Evolutionary conservation across 2,329 filamentous ascomycete genomes (phyloP), one percentile per base, ranked within the genome.

Genomic region (Fusarium vanettenii): DNA sequence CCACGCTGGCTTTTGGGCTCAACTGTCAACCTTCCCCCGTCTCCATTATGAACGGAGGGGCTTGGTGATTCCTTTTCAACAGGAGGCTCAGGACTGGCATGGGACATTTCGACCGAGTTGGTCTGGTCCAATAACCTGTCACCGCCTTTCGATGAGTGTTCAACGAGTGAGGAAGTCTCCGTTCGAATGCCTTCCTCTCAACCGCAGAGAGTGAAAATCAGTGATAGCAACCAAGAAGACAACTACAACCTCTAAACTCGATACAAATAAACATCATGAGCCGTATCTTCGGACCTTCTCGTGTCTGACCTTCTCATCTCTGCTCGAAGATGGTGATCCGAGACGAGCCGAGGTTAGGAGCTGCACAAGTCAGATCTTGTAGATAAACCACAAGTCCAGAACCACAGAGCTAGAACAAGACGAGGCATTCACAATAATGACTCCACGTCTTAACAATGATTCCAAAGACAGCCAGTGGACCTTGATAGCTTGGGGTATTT

Each of bases 401-500:
- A 10, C n/a, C 39, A 45, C 20, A 25, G 5, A n/a, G 8, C 45
- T 18, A 27, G 16, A 18, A 57, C 11, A 31, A 25, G 5, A 20
- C n/a, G 14, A 52, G 48, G 27, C 14, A 52, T n/a, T 29, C 25
- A n/a, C 9, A 3, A 48, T 50, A 31, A 52, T 31, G 27, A n/a
- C n/a, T n/a, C 45, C 45, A 50, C 29, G 16, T 9, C 4, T 13
- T n/a, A 2, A 29, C 13, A 2, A 50, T 50, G 25, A 29, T 50
- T 50, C 25, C 45, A 50, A 50, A 29, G 20, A 45, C 20, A 2
- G 2, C 4, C 43, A 18, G 22, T 31, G 48, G 25, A 52, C 48
- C 27, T 52, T 52, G 48, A 52, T 52, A 52, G 27, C 48, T 52
- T 14, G 45, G 16, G 16, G 6, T 27, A 43, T 43, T 43, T 43